These are phyloP conservation scores for Phylloporus sp. DNA, from an alignment of 768 basidiomycete genomes.

Conservation along the genomic window DNA sequence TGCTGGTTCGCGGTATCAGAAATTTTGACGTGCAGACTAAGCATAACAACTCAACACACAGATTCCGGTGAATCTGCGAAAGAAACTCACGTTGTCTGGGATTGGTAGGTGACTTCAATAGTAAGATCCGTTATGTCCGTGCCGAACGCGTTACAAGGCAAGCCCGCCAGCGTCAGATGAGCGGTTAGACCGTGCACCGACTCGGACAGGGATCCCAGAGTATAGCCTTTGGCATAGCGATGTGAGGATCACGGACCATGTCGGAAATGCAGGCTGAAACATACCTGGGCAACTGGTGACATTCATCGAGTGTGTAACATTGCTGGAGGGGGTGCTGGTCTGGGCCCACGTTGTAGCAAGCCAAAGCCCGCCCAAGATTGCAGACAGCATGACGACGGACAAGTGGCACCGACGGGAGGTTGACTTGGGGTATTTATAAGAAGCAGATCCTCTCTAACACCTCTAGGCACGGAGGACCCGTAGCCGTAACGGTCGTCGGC, in stretches of 20 bases:
- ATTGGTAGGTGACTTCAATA: slow-evolving; percentile 67
- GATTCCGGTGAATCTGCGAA: neutral
- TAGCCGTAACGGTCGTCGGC: neutral
- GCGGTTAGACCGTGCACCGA: slow-evolving; percentile 51
- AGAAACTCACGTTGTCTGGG: slow-evolving; percentile 40
- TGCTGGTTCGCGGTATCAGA: slow-evolving; percentile 58
- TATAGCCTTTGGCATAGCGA: slow-evolving; percentile 45
- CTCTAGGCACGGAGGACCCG: neutral
- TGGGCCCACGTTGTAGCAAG: slow-evolving; percentile 1
- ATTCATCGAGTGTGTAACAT: slow-evolving; percentile 22
- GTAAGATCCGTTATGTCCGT: slow-evolving; percentile 53
- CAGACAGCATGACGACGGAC: slow-evolving; percentile 7
- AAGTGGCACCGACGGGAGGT: neutral
- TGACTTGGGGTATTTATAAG: neutral
- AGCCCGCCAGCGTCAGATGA: slow-evolving; percentile 48
- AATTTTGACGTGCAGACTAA: slow-evolving; percentile 65
- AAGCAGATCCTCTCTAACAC: neutral
- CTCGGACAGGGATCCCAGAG: slow-evolving; percentile 41
- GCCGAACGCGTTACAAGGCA: slow-evolving; percentile 64
- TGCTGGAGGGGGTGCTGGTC: slow-evolving; percentile 5
- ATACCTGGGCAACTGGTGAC: slow-evolving; percentile 33
- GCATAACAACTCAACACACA: neutral
- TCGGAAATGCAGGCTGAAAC: neutral
- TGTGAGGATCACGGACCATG: neutral
- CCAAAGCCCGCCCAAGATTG: slow-evolving; percentile 8